A percentile compares a stretch with the other conserved stretches of the same genome.
Conservation (phyloP, 495 filamentous ascomycete genomes). For the Neurospora africana region DNA sequence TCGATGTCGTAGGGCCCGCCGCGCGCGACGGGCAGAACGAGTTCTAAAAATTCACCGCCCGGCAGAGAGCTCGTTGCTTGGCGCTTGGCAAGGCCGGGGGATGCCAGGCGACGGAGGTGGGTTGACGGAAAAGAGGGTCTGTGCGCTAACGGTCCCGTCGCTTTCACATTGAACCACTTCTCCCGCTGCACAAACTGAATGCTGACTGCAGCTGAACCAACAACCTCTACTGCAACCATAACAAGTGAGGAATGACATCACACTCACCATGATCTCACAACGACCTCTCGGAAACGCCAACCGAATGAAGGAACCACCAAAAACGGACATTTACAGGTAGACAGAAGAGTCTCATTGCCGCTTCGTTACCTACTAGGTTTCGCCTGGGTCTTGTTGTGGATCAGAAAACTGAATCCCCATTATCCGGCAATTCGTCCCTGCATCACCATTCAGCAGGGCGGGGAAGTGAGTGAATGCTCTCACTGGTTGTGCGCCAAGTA, state of each 20-base stretch:
- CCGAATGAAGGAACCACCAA: background rate
- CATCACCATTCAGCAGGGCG: background rate
- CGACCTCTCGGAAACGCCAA: background rate
- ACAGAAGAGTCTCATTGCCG: background rate
- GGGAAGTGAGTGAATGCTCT: background rate
- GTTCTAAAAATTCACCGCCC: background rate
- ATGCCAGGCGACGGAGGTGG: background rate
- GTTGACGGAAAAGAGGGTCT: background rate
- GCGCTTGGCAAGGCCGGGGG: background rate
- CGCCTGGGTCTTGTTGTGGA: background rate
- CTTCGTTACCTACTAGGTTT: background rate
- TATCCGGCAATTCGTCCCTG: background rate
- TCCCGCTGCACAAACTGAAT: background rate
- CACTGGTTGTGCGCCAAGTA: background rate
- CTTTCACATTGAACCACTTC: background rate
- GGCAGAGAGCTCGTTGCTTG: background rate
- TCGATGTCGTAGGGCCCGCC: background rate
- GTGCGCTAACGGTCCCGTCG: background rate
- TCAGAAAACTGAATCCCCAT: background rate
- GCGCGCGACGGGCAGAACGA: background rate
- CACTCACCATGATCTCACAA: background rate
- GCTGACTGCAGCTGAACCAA: background rate
- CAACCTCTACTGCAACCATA: background rate
- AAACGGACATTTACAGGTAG: background rate
- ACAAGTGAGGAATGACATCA: background rate